Evolutionary conservation across 345 rosid genomes (phyloP).

Genomic region (Pugionium cornutum): DNA sequence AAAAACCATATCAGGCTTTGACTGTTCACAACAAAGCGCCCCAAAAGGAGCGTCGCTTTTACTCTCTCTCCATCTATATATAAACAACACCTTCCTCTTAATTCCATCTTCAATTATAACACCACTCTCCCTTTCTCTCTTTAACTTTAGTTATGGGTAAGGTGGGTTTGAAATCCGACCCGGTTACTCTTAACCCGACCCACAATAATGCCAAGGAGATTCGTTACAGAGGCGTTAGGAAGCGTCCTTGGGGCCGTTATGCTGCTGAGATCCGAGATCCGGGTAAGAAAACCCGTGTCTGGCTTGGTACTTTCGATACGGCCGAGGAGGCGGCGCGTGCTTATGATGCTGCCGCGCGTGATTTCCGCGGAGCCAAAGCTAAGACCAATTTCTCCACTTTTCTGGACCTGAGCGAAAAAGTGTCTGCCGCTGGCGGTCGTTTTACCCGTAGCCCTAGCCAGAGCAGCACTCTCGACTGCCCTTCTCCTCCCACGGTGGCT

Average conservation of each 20-base stretch:
- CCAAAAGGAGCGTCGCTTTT: constrained; percentile 57
- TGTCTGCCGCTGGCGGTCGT: constrained; percentile 5
- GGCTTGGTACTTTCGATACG: constrained; percentile 93
- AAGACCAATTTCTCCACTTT: constrained; percentile 81
- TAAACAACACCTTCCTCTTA: background rate
- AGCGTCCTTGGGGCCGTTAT: constrained; percentile 94
- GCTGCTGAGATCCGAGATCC: constrained; percentile 99
- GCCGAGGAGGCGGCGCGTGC: constrained; percentile 96
- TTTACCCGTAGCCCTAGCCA: constrained; percentile 68
- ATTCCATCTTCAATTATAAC: constrained; percentile 38
- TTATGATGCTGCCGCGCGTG: constrained; percentile 81
- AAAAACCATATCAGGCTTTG: constrained; percentile 42
- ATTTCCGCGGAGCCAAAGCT: constrained; percentile 81
- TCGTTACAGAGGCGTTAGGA: constrained; percentile 84
- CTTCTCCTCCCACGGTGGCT: constrained; percentile 55
- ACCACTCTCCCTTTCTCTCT: constrained; percentile 3
- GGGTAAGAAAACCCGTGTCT: constrained; percentile 82
- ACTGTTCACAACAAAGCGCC: constrained; percentile 54
- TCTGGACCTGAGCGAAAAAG: constrained; percentile 45
- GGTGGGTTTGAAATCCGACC: constrained; percentile 36
- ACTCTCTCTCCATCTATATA: constrained; percentile 28
- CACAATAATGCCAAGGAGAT: constrained; percentile 49
- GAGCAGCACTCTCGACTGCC: constrained; percentile 74
- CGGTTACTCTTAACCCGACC: constrained; percentile 26
- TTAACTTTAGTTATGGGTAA: constrained; percentile 22